Percentiles rank a stretch among this genome's conserved stretches.
phyloP scores from a whole-genome alignment of 129 eudicot species.

The Silybum marianum region DNA sequence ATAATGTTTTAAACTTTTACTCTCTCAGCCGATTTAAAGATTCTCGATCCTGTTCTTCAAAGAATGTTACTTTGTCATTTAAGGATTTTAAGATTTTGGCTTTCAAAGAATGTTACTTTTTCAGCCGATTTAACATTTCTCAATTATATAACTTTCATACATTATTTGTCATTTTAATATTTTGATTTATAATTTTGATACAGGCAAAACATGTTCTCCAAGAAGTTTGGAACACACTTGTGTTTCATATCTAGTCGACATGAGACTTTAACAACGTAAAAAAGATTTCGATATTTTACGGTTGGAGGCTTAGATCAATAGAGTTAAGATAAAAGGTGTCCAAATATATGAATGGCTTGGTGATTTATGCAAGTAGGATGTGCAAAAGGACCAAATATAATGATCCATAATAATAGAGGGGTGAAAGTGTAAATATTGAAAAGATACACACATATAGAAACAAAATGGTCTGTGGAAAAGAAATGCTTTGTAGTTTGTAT shows the following conservation, averaged over 20 bases:
- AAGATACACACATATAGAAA: constrained; percentile 8
- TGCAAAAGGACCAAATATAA: constrained; percentile 20
- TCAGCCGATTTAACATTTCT: too few relatives aligned
- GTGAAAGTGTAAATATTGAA: constrained; percentile 6
- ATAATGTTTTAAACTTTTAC: not conserved
- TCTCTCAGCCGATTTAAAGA: too few relatives aligned
- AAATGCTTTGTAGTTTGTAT: constrained; percentile 28
- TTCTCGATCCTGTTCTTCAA: too few relatives aligned
- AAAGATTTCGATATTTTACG: not conserved
- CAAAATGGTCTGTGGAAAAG: constrained; percentile 13
- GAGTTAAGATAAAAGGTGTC: not conserved
- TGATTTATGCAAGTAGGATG: constrained; percentile 4
- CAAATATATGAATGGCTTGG: not conserved
- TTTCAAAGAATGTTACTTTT: too few relatives aligned
- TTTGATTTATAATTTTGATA: not conserved
- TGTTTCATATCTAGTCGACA: not conserved
- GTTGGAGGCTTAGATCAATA: not conserved
- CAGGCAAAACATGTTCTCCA: not conserved
- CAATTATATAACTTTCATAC: not conserved
- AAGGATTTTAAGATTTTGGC: not conserved
- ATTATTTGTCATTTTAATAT: not conserved
- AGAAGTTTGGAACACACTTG: not conserved
- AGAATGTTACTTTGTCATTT: not conserved
- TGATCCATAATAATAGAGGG: constrained; percentile 27
- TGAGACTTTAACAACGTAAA: not conserved